Base-by-base conservation (phyloP, 805 yeast genomes). In the Kuraishia piskuri region DNA sequence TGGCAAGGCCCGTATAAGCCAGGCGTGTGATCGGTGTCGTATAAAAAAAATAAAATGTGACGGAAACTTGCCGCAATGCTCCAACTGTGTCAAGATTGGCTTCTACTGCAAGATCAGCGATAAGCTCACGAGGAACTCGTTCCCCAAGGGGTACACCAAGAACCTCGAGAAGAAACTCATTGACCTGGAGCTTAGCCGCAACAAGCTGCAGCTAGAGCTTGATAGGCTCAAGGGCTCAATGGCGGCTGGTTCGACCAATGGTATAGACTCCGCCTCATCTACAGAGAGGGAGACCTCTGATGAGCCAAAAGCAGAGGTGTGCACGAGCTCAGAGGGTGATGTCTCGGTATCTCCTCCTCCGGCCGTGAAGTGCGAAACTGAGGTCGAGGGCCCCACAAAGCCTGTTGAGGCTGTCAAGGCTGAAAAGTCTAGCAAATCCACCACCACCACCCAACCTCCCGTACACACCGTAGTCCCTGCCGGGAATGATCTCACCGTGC, bases 11-110 rank as follows among this genome's bases (percentile, higher is more conserved):
- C 65, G 92, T 56, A 83, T 84, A 2, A 78, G 86, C 1, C 94
- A 87, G 65, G 94, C 94, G 2, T 87, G 95, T 68, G 94, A 87
- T 65, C 71, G 94, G 36, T 87, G 94, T 61, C 72, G 92, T 48
- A 80, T 84, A 57, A 84, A 88, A 59, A 87, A 86, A 67, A 84
- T 86, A 57, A 82, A 83, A 57, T 87, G 94, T 67, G 87, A 85
- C 61, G 92, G 91, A 1, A 73, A 76, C 55, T 74, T 79, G 1
- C 90, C 90, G 9, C 66, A 72, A 48, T 87, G 95, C 63, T 73
- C 82, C 40, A 84, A 84, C 61, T 87, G 94, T 63, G 68, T 71
- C 37, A 78, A 78, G 56, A 80, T 83, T 47, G 85, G 84, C 0
- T 83, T 83, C 60, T 81, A 77, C 48, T 87, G 95, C 65, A 77